Percentiles rank a stretch among this genome's conserved stretches.
phyloP scores from a whole-genome alignment of 2,329 filamentous ascomycete genomes.

The Mycosphaerella sp. region DNA sequence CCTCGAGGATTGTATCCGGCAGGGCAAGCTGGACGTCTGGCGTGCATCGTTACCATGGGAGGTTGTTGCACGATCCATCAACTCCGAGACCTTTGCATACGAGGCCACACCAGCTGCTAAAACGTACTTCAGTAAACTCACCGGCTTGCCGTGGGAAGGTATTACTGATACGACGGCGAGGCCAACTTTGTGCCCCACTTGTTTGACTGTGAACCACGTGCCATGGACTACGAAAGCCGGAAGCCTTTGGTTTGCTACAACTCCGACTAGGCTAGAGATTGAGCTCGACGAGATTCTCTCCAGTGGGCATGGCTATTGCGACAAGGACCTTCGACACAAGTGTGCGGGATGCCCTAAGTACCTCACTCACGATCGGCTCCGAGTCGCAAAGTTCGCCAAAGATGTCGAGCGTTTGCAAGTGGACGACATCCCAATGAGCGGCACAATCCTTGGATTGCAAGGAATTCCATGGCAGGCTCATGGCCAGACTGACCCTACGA shows the following conservation, averaged over 20 bases:
- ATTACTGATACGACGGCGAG: slow-evolving; percentile 47
- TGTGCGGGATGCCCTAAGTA: slow-evolving; percentile 50
- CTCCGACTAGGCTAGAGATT: slow-evolving; percentile 20
- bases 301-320: slow-evolving; percentile 54
- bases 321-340: slow-evolving; percentile 46
- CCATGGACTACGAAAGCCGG: slow-evolving; percentile 55
- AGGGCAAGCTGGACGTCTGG: slow-evolving; percentile 54
- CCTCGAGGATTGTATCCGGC: slow-evolving; percentile 64
- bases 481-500: slow-evolving; percentile 19
- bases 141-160: slow-evolving; percentile 55
- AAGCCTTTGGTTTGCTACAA: neutral
- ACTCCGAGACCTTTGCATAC: slow-evolving; percentile 54
- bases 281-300: slow-evolving; percentile 34
- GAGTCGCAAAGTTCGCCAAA: slow-evolving; percentile 55
- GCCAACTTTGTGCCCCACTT: slow-evolving; percentile 52
- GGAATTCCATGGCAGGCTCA: slow-evolving; percentile 46
- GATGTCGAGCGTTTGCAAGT: slow-evolving; percentile 50
- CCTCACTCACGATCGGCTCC: slow-evolving; percentile 54
- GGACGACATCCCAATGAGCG: slow-evolving; percentile 54
- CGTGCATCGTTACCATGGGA: slow-evolving; percentile 61
- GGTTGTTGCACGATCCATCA: slow-evolving; percentile 52
- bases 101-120: slow-evolving; percentile 38
- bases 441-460: slow-evolving; percentile 55
- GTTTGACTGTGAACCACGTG: slow-evolving; percentile 35
- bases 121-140: slow-evolving; percentile 44